Base-by-base conservation (phyloP, 1,284 basidiomycete species). In the Vanrija humicola region DNA sequence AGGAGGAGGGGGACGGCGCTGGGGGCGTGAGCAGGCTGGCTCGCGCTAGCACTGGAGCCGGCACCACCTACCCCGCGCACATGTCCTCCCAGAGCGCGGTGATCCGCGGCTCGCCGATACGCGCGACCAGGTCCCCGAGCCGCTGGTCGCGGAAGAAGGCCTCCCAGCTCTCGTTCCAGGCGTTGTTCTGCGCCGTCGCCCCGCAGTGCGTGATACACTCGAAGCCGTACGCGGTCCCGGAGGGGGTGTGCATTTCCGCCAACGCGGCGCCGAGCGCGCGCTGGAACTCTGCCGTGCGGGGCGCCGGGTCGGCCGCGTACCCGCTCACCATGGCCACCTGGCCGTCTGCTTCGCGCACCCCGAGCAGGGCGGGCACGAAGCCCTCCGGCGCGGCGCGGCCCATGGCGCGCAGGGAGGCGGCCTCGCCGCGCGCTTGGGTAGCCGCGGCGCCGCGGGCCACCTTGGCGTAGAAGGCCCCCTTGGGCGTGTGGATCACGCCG, bases 1-100 rank as follows among this genome's bases (percentile, higher is more conserved):
- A 94, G 80, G 7, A 93, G 78, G 56, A 84, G 81, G 0, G 90
- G 88, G 60, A 92, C 84, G 6, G 87, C 86, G 54, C 90, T 92
- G 69, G 34, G 12, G 34, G 12, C 12, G 34, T 28, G 7, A 28
- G 28, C 26, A n/a, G 26, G 26, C 26, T 8, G 26, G 5, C 28
- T 28, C 28, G 12, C 9, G 6, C 5, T 12, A 29, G 28, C 34
- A 12, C 34, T 12, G n/a, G n/a, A n/a, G n/a, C n/a, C n/a, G n/a
- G 34, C 34, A 5, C 12, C 34, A 76, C 85, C 61, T 67, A 88
- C 88, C 79, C 80, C 52, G 77, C 85, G 63, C 81, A 77, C 16
- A 90, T 77, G 54, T 80, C 67, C 48, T 83, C 79, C 6, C 84
- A 86, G 58, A 83, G 82, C 26, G 66, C 64, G 46, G 80, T 82